Base-by-base conservation (phyloP, 306 rosid genomes). In the Cicer bijugum region DNA sequence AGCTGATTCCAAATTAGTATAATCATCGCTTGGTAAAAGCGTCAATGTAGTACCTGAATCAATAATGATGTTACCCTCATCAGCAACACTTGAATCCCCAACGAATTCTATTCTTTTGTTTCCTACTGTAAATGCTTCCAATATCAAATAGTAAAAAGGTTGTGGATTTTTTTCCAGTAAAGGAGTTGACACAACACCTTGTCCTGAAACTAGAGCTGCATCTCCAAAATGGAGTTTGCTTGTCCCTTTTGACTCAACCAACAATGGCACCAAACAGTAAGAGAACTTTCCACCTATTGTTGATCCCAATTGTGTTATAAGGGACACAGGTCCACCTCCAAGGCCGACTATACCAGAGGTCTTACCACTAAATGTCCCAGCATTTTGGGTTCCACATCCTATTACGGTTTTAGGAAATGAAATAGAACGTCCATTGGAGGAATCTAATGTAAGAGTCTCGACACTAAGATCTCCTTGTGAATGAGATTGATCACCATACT, bases 311-410 rank as follows among this genome's bases (percentile, higher is more conserved):
- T 86, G 92, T 1, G 83, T 5, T 10, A 7, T 33, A 8, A 90
- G 82, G 0, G 91, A 90, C 7, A 14, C 48, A 0, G 37, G 0
- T 1, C 91, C 88, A 0, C 69, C 39, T 6, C 89, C 89, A 1
- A 90, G 86, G 0, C 91, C 92, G 1, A 90, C 80, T 10, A 88
- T 44, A 4, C 92, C 89, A 0, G 92, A 83, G 1, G 61, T 42
- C 8, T 0, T 3, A 57, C 9, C n/a, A 1, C 7, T 0, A 47
- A 43, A 44, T 1, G 19, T 0, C 14, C 47, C 35, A 0, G 4
- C 5, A 46, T 60, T 73, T n/a, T 43, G 0, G 4, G 19, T 72
- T 0, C 95, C 90, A 1, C 95, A 89, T 0, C 89, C 95, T 4
- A 89, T 20, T 7, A 78, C n/a, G 0, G 20, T 72, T 0, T 57